A percentile compares a stretch with the other conserved stretches of the same genome.
These are phyloP conservation scores for Collariella sp. DNA, from an alignment of 495 filamentous ascomycete species.

Conservation along the genomic window DNA sequence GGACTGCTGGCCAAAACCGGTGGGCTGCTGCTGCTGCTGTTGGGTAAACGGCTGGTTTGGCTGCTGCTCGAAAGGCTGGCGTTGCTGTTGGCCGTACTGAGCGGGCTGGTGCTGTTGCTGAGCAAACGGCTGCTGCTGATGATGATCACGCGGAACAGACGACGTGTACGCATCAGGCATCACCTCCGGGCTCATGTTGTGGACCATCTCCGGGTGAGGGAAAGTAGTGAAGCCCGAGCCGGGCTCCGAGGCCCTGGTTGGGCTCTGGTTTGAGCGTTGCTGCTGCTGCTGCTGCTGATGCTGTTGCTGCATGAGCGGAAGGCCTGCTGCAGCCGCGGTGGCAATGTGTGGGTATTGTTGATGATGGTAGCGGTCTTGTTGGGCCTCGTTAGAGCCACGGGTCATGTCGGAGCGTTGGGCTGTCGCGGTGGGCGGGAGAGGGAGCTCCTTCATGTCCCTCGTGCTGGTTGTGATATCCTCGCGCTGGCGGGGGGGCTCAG, in stretches of 20 bases:
- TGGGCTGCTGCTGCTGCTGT: background rate
- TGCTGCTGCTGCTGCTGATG: background rate
- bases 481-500: background rate
- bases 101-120: background rate
- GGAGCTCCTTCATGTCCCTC: background rate
- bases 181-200: constrained; percentile 2
- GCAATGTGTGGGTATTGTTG: too few relatives aligned
- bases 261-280: background rate
- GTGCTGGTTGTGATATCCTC: background rate
- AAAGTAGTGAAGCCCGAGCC: background rate
- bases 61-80: too few relatives aligned
- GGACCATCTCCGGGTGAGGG: background rate
- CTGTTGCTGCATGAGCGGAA: background rate
- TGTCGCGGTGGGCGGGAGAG: background rate
- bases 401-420: too few relatives aligned
- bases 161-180: background rate
- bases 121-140: background rate
- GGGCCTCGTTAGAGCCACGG: background rate
- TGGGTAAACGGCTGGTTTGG: too few relatives aligned
- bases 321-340: background rate
- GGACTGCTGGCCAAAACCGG: background rate
- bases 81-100: too few relatives aligned
- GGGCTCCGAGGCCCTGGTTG: background rate
- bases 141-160: background rate
- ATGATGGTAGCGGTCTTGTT: background rate